phyloP scores from a whole-genome alignment of 202 grass and related monocot genomes.

The Setaria italica region DNA sequence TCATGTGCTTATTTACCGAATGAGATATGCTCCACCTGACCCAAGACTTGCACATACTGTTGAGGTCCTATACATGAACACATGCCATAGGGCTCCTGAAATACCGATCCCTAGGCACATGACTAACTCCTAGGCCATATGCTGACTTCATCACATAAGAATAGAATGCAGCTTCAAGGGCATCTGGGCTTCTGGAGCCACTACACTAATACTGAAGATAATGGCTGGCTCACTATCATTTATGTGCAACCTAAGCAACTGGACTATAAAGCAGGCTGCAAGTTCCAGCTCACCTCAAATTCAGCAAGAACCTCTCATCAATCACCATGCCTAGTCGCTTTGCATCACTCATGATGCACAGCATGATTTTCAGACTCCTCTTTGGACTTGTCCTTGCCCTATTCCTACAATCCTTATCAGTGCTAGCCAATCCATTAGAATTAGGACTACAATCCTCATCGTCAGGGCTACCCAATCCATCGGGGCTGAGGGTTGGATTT shows the following conservation, averaged over 20 bases:
- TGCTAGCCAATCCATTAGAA: neutral
- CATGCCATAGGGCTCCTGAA: constrained; percentile 21
- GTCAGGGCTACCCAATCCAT: constrained; percentile 28
- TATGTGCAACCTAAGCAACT: constrained; percentile 59
- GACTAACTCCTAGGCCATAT: constrained; percentile 5
- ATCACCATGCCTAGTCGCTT: constrained; percentile 7
- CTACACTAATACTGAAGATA: constrained; percentile 37
- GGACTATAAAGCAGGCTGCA: constrained; percentile 55
- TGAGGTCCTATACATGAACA: constrained; percentile 15
- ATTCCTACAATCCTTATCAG: constrained; percentile 40
- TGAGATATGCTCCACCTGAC: constrained; percentile 37
- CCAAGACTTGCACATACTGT: constrained; percentile 1
- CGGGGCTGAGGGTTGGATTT: constrained; percentile 64
- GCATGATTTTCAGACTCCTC: constrained; percentile 50
- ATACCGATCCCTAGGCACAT: constrained; percentile 33
- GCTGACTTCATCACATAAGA: constrained; percentile 3
- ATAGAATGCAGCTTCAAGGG: constrained; percentile 30
- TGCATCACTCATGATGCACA: constrained; percentile 36
- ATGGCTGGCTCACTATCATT: constrained; percentile 42
- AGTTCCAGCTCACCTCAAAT: constrained; percentile 33
- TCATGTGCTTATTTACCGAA: constrained; percentile 1
- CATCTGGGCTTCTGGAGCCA: constrained; percentile 19
- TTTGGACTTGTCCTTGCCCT: constrained; percentile 52
- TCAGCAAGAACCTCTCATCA: constrained; percentile 28
- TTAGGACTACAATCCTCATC: neutral